These are phyloP conservation scores for Paramecium sexaurelia DNA, from an alignment of 73 alveolate genomes.

Conservation along the genomic window DNA sequence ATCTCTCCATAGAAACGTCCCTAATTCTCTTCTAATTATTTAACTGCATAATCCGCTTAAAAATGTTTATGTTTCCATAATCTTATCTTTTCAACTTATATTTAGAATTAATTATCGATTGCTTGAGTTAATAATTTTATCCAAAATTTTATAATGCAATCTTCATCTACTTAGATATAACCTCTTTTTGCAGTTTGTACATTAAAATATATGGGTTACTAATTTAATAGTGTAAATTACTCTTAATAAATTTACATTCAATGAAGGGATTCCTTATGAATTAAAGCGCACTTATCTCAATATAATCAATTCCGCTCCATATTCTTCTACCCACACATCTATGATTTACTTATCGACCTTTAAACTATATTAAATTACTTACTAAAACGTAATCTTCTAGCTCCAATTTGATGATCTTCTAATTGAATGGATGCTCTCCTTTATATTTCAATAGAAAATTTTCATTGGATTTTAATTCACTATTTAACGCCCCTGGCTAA, in stretches of 20 bases:
- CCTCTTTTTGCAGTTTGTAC: neutral
- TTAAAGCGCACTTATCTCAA: neutral
- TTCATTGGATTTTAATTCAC: neutral
- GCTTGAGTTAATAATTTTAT: neutral
- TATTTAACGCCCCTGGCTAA: neutral
- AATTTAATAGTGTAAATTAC: neutral
- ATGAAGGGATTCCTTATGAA: neutral
- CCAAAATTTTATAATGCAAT: neutral
- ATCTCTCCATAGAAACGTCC: neutral
- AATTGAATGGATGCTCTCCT: neutral
- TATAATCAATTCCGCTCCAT: neutral
- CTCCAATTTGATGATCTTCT: neutral
- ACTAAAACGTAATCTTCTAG: neutral
- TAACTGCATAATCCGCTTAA: neutral
- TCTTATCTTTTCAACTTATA: neutral
- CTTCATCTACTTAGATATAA: neutral
- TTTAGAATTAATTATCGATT: neutral
- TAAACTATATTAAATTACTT: neutral
- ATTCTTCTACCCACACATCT: neutral
- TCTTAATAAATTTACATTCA: neutral
- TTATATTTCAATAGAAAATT: constrained; percentile 1
- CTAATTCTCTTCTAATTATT: neutral
- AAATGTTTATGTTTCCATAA: neutral
- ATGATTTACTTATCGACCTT: neutral
- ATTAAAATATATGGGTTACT: neutral